Percentiles rank a stretch among this genome's conserved stretches.
Conservation (phyloP, 306 rosid genomes). For the Rubus parviflorus region DNA sequence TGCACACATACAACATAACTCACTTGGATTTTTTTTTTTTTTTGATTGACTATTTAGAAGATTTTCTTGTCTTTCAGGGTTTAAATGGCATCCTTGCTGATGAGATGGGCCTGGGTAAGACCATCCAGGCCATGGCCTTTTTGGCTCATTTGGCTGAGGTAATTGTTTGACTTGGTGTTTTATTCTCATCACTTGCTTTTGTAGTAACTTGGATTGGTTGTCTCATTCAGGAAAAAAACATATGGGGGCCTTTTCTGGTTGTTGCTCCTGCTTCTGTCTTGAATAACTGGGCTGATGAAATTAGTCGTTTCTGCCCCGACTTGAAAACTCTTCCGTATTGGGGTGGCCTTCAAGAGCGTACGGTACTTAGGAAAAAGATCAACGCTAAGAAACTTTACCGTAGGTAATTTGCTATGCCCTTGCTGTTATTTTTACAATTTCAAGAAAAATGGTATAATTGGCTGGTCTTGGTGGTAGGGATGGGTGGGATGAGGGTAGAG, state of each 20-base stretch:
- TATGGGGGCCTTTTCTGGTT: conserved; percentile 98
- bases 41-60: conserved; percentile 30
- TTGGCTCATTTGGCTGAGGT: conserved; percentile 99
- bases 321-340: conserved; percentile 90
- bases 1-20: neutral
- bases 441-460: neutral
- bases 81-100: conserved; percentile 98
- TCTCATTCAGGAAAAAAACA: conserved; percentile 81
- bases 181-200: conserved; percentile 17
- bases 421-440: conserved; percentile 16
- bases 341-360: conserved; percentile 87
- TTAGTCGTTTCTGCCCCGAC: conserved; percentile 94
- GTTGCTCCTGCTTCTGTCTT: conserved; percentile 99
- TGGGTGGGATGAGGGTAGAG: neutral
- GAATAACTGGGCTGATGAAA: conserved; percentile 99
- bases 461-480: neutral
- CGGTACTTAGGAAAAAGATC: conserved; percentile 86
- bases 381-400: conserved; percentile 90
- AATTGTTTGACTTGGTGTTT: conserved; percentile 31
- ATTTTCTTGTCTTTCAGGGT: conserved; percentile 59
- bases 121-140: conserved; percentile 98
- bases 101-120: conserved; percentile 99
- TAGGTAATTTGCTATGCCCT: conserved; percentile 52
- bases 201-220: conserved; percentile 30
- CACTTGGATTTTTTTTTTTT: conserved; percentile 11